These are phyloP conservation scores for Annulohypoxylon stygium DNA, from an alignment of 495 filamentous ascomycete species.

Conservation along the genomic window DNA sequence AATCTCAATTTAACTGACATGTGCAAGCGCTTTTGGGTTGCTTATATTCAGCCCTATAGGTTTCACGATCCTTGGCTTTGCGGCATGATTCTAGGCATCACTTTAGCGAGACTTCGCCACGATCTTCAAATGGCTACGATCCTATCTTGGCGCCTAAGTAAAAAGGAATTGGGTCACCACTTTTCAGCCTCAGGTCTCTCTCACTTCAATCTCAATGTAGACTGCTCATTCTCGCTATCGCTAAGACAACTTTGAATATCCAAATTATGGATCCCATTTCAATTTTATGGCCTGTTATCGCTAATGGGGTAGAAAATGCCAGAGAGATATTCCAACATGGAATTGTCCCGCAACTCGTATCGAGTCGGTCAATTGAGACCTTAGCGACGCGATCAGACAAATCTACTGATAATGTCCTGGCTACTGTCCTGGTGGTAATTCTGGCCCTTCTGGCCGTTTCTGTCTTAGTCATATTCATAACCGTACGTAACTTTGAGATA, in stretches of 20 bases:
- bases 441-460: slow-evolving; percentile 44
- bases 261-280: slow-evolving; percentile 20
- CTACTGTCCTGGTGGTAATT: neutral
- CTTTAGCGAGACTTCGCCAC: slow-evolving; percentile 7
- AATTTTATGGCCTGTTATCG: slow-evolving; percentile 10
- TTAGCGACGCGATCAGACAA: slow-evolving; percentile 18
- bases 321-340: neutral
- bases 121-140: neutral
- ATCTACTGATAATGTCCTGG: neutral
- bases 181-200: slow-evolving; percentile 15
- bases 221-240: neutral
- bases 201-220: slow-evolving; percentile 16
- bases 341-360: slow-evolving; percentile 1
- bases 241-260: neutral
- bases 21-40: neutral
- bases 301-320: neutral
- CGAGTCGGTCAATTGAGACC: slow-evolving; percentile 19
- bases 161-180: slow-evolving; percentile 11
- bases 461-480: slow-evolving; percentile 44
- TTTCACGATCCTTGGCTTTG: neutral
- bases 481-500: slow-evolving; percentile 46
- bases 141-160: neutral
- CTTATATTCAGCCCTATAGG: neutral
- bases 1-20: neutral
- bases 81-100: slow-evolving; percentile 22